phyloP scores from a whole-genome alignment of 164 flowering plant species.

The Saururus chinensis region DNA sequence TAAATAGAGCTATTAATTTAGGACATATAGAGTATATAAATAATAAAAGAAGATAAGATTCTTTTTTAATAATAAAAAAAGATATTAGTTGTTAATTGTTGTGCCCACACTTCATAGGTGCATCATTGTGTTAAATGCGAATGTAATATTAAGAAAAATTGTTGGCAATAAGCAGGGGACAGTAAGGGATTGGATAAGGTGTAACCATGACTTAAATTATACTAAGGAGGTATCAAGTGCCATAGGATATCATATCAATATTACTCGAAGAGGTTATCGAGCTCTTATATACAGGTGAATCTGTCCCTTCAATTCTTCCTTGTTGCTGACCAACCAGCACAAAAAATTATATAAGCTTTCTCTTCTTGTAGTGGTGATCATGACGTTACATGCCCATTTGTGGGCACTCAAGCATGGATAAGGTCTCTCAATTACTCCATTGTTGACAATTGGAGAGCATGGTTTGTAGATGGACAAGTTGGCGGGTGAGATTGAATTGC shows the following conservation, averaged over 20 bases:
- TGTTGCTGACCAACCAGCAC: neutral
- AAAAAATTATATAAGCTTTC: neutral
- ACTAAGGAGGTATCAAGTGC: neutral
- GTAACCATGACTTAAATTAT: neutral
- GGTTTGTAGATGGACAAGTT: slow-evolving; percentile 33
- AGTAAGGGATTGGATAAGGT: slow-evolving; percentile 6
- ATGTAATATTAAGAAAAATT: neutral
- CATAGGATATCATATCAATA: neutral
- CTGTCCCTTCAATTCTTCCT: neutral
- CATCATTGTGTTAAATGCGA: neutral
- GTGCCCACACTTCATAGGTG: too few relatives aligned
- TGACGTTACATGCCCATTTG: slow-evolving; percentile 25
- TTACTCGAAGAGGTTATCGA: slow-evolving; percentile 1
- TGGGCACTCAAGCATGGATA: slow-evolving; percentile 46
- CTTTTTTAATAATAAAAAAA: too few relatives aligned
- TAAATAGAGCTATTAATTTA: too few relatives aligned
- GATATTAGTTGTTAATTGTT: too few relatives aligned
- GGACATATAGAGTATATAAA: too few relatives aligned
- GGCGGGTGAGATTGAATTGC: slow-evolving; percentile 34
- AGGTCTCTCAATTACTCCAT: slow-evolving; percentile 33
- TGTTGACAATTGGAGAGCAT: slow-evolving; percentile 44
- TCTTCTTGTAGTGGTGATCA: slow-evolving; percentile 43
- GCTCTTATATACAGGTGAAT: slow-evolving; percentile 8
- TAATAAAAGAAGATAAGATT: too few relatives aligned
- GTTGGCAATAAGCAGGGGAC: neutral